Percentiles rank a stretch among this genome's conserved stretches.
phyloP scores from a whole-genome alignment of 495 filamentous ascomycete genomes.

The Xylaria grammica region DNA sequence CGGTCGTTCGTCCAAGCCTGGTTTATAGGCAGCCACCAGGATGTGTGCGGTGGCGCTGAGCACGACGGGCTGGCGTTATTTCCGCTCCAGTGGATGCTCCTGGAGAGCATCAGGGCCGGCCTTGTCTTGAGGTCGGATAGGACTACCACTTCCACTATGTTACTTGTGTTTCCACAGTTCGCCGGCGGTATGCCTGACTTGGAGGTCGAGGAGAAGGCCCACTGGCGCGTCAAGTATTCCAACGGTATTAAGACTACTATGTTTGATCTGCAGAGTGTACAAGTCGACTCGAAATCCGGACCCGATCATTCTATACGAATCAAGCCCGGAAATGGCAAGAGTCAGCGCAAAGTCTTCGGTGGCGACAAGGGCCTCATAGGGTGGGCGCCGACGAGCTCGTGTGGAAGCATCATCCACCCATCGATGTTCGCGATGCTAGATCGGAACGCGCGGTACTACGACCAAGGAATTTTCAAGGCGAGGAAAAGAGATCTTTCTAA shows the following conservation, averaged over 20 bases:
- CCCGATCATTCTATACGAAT: neutral
- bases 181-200: neutral
- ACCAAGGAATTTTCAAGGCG: constrained; percentile 2
- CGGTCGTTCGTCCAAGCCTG: constrained; percentile 1
- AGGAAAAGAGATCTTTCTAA: neutral
- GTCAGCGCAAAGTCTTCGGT: neutral
- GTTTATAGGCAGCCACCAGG: neutral
- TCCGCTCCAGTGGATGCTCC: constrained; percentile 42
- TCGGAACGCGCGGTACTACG: constrained; percentile 11
- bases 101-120: constrained; percentile 32
- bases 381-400: constrained; percentile 2
- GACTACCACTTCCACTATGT: neutral
- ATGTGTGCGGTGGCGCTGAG: constrained; percentile 17
- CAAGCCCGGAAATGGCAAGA: neutral
- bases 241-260: constrained; percentile 33
- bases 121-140: constrained; percentile 9
- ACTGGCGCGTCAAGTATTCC: constrained; percentile 23
- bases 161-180: constrained; percentile 3
- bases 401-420: constrained; percentile 39
- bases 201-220: neutral
- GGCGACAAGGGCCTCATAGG: neutral
- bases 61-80: constrained; percentile 39
- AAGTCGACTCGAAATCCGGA: neutral
- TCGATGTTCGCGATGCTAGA: constrained; percentile 37
- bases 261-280: constrained; percentile 34